Percentiles rank a stretch among this genome's conserved stretches.
Conservation (phyloP, 2,329 filamentous ascomycete genomes). For the Dryadomyces quercivorus region DNA sequence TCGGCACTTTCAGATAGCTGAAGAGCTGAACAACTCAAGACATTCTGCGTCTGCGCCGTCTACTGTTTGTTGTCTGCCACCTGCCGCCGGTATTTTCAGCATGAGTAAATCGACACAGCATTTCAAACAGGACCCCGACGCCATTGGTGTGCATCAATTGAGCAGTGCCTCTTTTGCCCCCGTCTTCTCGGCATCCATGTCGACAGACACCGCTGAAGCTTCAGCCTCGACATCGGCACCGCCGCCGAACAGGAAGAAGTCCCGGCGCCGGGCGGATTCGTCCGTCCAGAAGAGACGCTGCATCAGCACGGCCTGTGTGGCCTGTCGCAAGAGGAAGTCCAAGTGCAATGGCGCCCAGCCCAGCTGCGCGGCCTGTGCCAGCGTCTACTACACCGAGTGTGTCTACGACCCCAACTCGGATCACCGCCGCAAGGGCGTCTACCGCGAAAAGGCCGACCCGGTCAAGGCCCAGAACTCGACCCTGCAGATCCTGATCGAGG, state of each 20-base stretch:
- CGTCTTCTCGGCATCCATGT: too few species aligned
- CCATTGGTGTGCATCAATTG: too few species aligned
- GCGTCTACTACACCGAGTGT: slow-evolving; percentile 83
- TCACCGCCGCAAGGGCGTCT: slow-evolving; percentile 90
- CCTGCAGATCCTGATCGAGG: slow-evolving; percentile 82
- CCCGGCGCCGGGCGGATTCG: slow-evolving; percentile 33
- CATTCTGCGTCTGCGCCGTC: too few species aligned
- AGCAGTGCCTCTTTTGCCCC: not conserved
- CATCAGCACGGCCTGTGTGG: slow-evolving; percentile 75
- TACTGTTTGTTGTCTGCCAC: too few species aligned
- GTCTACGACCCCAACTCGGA: slow-evolving; percentile 95
- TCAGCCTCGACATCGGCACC: not conserved
- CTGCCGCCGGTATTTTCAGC: too few species aligned
- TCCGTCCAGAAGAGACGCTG: slow-evolving; percentile 56
- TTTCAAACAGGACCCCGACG: too few species aligned
- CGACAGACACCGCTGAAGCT: too few species aligned
- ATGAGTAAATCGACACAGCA: too few species aligned
- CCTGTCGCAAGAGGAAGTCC: slow-evolving; percentile 66
- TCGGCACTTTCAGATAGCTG: too few species aligned
- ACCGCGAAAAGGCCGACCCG: slow-evolving; percentile 84
- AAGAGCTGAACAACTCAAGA: too few species aligned
- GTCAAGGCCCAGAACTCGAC: slow-evolving; percentile 80
- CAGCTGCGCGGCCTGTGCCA: slow-evolving; percentile 89
- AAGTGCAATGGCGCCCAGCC: slow-evolving; percentile 89
- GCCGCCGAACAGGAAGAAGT: slow-evolving; percentile 30